Conservation (phyloP, 371 early-diverging fungal genomes). For the Mucor irregularis region DNA sequence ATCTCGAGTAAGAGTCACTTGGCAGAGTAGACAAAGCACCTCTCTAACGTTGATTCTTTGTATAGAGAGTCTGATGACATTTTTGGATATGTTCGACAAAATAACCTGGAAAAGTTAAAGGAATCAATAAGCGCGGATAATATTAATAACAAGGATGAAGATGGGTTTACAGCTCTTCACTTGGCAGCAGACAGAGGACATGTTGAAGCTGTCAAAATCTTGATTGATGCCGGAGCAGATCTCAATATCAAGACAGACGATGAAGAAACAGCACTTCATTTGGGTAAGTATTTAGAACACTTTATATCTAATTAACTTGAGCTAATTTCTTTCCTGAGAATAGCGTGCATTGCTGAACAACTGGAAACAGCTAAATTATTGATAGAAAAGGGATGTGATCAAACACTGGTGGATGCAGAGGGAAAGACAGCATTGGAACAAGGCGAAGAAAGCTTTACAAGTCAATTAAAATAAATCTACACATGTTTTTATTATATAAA, state of each 20-base stretch:
- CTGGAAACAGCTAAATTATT: slow-evolving; percentile 31
- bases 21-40: not conserved
- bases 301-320: not conserved
- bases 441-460: slow-evolving; percentile 21
- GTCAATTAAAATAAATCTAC: not conserved
- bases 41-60: not conserved
- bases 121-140: not conserved
- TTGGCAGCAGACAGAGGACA: slow-evolving; percentile 48
- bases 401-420: slow-evolving; percentile 27
- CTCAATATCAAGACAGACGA: slow-evolving; percentile 37
- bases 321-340: not conserved
- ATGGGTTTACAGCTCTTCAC: slow-evolving; percentile 45
- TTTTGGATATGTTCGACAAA: slow-evolving; percentile 34
- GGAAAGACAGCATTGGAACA: slow-evolving; percentile 43
- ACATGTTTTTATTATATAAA: slow-evolving; percentile 11
- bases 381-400: slow-evolving; percentile 28
- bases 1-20: not conserved
- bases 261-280: slow-evolving; percentile 45
- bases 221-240: slow-evolving; percentile 42
- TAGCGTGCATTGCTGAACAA: slow-evolving; percentile 51
- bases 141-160: slow-evolving; percentile 26
- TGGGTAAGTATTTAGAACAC: slow-evolving; percentile 26
- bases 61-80: slow-evolving; percentile 32
- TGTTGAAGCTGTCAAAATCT: slow-evolving; percentile 23
- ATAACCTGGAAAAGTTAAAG: slow-evolving; percentile 20